Evolutionary conservation across 169 alveolate species (phyloP).

Genomic region (Plasmodium vinckei): DNA sequence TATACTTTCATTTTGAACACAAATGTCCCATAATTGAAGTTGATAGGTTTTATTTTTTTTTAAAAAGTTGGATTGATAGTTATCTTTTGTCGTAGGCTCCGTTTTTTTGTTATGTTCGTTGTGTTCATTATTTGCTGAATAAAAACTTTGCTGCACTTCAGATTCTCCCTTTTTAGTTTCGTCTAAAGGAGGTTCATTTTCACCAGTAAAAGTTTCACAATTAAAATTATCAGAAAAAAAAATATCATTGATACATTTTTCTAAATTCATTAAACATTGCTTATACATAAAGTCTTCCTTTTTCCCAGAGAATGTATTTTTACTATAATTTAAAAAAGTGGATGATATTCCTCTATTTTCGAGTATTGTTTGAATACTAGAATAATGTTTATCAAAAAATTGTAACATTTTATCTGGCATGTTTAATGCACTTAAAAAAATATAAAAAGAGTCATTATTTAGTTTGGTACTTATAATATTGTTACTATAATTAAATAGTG

Average conservation of each 20-base stretch:
- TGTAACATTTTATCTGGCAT: conserved; percentile 56
- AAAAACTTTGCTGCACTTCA: not conserved
- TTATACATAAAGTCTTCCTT: conserved; percentile 63
- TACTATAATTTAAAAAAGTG: conserved; percentile 52
- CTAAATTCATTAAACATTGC: conserved; percentile 70
- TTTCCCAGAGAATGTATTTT: conserved; percentile 1
- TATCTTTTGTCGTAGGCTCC: not conserved
- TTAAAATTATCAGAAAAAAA: conserved; percentile 23
- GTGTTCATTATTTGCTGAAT: not conserved
- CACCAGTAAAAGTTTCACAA: conserved; percentile 9
- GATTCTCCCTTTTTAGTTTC: not conserved
- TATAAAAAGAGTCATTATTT: conserved; percentile 45
- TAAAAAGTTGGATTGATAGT: not conserved
- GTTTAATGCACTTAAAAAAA: conserved; percentile 65
- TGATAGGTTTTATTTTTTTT: conserved; percentile 55
- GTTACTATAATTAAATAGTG: conserved; percentile 56
- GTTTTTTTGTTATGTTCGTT: not conserved
- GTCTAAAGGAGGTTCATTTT: not conserved
- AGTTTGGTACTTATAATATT: conserved; percentile 38
- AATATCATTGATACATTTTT: conserved; percentile 60
- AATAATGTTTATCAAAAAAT: conserved; percentile 73
- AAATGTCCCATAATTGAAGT: conserved; percentile 77
- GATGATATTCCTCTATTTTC: conserved; percentile 74
- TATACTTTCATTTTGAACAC: conserved; percentile 82
- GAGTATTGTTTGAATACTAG: conserved; percentile 60